Conservation (phyloP, 108 stramenopile species). For the Epithemia pelagica region DNA sequence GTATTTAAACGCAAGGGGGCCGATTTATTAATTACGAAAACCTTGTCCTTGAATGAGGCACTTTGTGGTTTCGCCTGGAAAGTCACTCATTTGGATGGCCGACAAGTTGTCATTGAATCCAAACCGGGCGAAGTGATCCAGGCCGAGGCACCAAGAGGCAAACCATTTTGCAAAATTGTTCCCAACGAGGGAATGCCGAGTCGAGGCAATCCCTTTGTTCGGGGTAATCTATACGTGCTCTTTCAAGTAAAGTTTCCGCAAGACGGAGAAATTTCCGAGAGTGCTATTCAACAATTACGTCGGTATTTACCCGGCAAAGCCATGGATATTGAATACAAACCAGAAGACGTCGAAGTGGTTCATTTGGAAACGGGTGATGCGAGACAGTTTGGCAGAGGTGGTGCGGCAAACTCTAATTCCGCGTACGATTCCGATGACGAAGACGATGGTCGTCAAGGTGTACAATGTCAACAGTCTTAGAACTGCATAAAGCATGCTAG, state of each 20-base stretch:
- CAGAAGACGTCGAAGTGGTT: slow-evolving; percentile 59
- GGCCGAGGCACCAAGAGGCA: slow-evolving; percentile 54
- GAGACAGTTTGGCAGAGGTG: slow-evolving; percentile 79
- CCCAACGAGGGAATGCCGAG: slow-evolving; percentile 94
- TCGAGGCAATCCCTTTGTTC: slow-evolving; percentile 90
- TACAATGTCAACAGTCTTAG: slow-evolving; percentile 84
- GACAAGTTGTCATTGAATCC: slow-evolving; percentile 77
- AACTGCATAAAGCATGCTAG: no score
- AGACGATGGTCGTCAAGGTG: slow-evolving; percentile 51
- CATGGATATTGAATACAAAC: slow-evolving; percentile 68
- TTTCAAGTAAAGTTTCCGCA: slow-evolving; percentile 89
- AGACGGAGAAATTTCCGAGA: slow-evolving; percentile 45
- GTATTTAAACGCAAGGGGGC: slow-evolving; percentile 96
- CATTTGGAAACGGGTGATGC: slow-evolving; percentile 77
- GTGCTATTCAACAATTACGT: slow-evolving; percentile 43
- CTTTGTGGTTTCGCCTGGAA: slow-evolving; percentile 94
- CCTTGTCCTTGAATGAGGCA: slow-evolving; percentile 88
- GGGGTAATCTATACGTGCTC: slow-evolving; percentile 90
- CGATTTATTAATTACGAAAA: slow-evolving; percentile 91
- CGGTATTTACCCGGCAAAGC: slow-evolving; percentile 59
- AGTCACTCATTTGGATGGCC: slow-evolving; percentile 87
- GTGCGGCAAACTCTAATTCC: slow-evolving; percentile 34
- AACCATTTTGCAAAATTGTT: slow-evolving; percentile 82
- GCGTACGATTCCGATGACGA: slow-evolving; percentile 77
- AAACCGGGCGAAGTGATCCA: slow-evolving; percentile 88